A percentile compares a stretch with the other conserved stretches of the same genome.
These are phyloP conservation scores for Colletotrichum sp. DNA, from an alignment of 2,329 filamentous ascomycete genomes.

Conservation along the genomic window DNA sequence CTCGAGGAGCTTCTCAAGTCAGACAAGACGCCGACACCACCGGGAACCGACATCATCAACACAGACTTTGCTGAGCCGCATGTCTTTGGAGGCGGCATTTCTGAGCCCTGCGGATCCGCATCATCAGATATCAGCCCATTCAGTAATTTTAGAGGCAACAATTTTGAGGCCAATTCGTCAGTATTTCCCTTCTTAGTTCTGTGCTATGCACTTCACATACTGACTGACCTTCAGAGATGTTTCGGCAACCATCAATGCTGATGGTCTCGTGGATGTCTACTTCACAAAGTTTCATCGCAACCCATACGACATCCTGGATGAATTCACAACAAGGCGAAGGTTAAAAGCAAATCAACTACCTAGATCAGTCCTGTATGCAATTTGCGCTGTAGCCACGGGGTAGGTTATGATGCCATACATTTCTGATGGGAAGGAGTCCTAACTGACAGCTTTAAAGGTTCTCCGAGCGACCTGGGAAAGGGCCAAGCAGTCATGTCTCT, in stretches of 20 bases:
- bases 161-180: neutral
- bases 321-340: neutral
- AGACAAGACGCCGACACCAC: constrained; percentile 12
- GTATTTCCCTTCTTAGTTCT: neutral
- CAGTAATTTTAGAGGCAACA: neutral
- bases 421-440: too few relatives aligned
- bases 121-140: constrained; percentile 5
- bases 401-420: neutral
- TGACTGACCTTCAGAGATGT: neutral
- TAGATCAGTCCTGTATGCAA: neutral
- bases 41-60: neutral
- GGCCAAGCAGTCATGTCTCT: constrained; percentile 8
- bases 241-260: neutral
- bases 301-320: constrained; percentile 5
- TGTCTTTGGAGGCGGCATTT: neutral
- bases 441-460: neutral
- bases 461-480: neutral
- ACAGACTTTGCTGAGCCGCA: neutral
- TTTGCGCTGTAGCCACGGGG: constrained; percentile 12
- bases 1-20: constrained; percentile 18
- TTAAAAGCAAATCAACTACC: constrained; percentile 3
- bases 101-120: neutral
- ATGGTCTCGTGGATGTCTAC: constrained; percentile 6
- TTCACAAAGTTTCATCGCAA: constrained; percentile 10
- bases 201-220: neutral